Percentiles rank a stretch among this genome's conserved stretches.
These are phyloP conservation scores for Crithidia bombi DNA, from an alignment of 208 protist genomes.

Conservation along the genomic window DNA sequence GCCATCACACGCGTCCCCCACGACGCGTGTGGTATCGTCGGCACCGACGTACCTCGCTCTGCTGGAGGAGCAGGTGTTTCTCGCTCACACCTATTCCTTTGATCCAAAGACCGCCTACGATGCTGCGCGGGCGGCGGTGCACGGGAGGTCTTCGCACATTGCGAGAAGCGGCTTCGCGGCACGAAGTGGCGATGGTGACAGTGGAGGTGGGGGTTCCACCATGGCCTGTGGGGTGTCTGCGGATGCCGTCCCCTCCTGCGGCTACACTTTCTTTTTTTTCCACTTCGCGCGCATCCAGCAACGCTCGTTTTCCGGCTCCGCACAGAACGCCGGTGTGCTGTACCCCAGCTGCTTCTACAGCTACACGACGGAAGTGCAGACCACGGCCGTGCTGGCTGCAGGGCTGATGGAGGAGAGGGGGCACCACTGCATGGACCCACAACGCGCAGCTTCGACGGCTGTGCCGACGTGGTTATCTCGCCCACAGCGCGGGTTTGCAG, in stretches of 20 bases:
- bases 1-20: neutral
- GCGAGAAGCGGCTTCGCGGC: no score
- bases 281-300: conserved; percentile 6
- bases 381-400: conserved; percentile 20
- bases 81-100: conserved; percentile 40
- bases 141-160: no score
- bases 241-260: conserved; percentile 2
- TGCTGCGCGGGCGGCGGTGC: conserved; percentile 13
- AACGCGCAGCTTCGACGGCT: no score
- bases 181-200: no score
- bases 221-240: no score
- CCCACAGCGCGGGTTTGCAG: neutral
- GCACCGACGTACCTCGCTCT: neutral
- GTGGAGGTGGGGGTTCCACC: no score
- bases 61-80: conserved; percentile 33
- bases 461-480: neutral
- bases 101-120: conserved; percentile 21
- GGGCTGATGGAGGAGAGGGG: neutral
- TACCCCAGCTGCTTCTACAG: conserved; percentile 33
- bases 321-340: conserved; percentile 3
- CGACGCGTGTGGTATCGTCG: no score
- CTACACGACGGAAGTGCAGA: conserved; percentile 27
- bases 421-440: no score
- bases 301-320: neutral
- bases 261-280: conserved; percentile 37